These are phyloP conservation scores for Scheffersomyces segobiensis DNA, from an alignment of 1,139 yeast genomes.

Conservation along the genomic window DNA sequence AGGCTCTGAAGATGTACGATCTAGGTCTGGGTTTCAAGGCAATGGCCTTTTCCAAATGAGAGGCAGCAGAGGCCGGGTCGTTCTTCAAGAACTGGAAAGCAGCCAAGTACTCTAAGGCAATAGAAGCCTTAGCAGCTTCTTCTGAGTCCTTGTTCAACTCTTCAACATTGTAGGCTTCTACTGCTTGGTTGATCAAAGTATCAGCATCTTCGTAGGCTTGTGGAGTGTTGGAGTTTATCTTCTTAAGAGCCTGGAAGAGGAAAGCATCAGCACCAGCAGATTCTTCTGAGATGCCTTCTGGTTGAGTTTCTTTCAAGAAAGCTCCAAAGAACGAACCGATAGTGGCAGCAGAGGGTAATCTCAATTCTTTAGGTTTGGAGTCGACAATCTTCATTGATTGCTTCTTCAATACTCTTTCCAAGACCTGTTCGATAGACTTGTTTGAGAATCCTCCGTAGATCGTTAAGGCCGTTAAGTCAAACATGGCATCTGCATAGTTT, in stretches of 20 bases:
- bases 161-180: conserved; percentile 49
- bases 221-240: conserved; percentile 61
- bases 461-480: conserved; percentile 85
- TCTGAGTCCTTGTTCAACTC: conserved; percentile 37
- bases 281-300: conserved; percentile 51
- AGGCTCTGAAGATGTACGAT: conserved; percentile 80
- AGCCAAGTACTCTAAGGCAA: conserved; percentile 83
- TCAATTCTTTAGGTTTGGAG: conserved; percentile 49
- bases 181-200: conserved; percentile 66
- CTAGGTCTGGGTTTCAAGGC: conserved; percentile 74
- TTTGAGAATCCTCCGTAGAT: conserved; percentile 78
- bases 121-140: conserved; percentile 51
- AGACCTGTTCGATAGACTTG: conserved; percentile 72
- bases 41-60: conserved; percentile 63
- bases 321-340: conserved; percentile 86
- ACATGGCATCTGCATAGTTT: conserved; percentile 79
- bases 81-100: conserved; percentile 82
- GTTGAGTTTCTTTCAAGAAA: conserved; percentile 47
- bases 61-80: conserved; percentile 60
- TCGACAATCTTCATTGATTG: conserved; percentile 70
- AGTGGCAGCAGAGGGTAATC: conserved; percentile 84
- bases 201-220: conserved; percentile 80
- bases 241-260: conserved; percentile 67
- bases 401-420: conserved; percentile 84
- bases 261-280: conserved; percentile 59